A percentile compares a stretch with the other conserved stretches of the same genome.
These are phyloP conservation scores for Dimargaris cristalligena DNA, from an alignment of 192 early-diverging fungal genomes.

Conservation along the genomic window DNA sequence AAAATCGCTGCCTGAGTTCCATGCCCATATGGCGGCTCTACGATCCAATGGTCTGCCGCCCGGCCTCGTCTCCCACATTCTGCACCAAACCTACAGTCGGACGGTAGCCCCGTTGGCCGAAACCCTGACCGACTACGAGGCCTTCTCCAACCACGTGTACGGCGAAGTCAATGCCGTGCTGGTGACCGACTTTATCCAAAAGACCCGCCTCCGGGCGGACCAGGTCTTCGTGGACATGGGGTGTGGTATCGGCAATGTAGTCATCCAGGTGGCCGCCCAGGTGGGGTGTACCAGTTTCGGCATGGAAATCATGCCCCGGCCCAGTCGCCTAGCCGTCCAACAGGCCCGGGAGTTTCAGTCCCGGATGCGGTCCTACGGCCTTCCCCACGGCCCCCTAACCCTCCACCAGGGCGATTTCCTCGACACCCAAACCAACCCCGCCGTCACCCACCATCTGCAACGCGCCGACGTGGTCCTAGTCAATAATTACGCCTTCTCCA, in stretches of 20 bases:
- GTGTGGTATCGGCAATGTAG: slow-evolving; percentile 91
- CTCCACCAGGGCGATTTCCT: slow-evolving; percentile 77
- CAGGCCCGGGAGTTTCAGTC: slow-evolving; percentile 72
- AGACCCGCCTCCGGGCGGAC: slow-evolving; percentile 39
- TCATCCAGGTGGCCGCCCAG: slow-evolving; percentile 86
- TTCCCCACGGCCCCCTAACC: slow-evolving; percentile 39
- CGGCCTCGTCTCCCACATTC: slow-evolving; percentile 63
- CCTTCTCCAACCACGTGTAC: slow-evolving; percentile 90
- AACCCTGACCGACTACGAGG: slow-evolving; percentile 59
- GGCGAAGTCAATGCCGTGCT: slow-evolving; percentile 80
- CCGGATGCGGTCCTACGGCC: slow-evolving; percentile 53
- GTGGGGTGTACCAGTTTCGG: slow-evolving; percentile 66
- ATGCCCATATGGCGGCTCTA: slow-evolving; percentile 17
- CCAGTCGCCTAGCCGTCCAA: slow-evolving; percentile 53
- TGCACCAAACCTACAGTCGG: slow-evolving; percentile 79
- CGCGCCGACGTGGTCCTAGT: slow-evolving; percentile 84
- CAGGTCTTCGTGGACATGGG: slow-evolving; percentile 86
- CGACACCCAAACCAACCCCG: slow-evolving; percentile 44
- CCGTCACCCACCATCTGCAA: slow-evolving; percentile 52
- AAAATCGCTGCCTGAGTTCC: slow-evolving; percentile 19
- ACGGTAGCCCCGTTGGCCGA: slow-evolving; percentile 63
- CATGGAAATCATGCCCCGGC: slow-evolving; percentile 83
- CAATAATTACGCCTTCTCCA: slow-evolving; percentile 90
- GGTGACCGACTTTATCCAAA: slow-evolving; percentile 66
- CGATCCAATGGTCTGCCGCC: slow-evolving; percentile 22